Evolutionary conservation across 169 alveolate species (phyloP).

Genomic region (Fabrea salina): DNA sequence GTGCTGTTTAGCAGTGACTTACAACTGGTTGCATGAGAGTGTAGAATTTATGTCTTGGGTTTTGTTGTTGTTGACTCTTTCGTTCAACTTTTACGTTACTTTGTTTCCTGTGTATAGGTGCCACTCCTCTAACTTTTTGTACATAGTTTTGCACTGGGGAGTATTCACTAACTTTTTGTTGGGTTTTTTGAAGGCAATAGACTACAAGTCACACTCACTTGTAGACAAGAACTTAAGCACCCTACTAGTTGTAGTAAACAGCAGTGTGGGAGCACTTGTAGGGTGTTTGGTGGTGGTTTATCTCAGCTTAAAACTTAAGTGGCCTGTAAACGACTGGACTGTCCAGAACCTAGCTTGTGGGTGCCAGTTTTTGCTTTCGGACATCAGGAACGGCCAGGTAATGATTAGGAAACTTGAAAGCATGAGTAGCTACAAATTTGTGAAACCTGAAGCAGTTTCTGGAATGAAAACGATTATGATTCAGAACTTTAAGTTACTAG

Average conservation of each 20-base stretch:
- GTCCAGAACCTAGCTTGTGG: constrained; percentile 8
- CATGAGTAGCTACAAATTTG: neutral
- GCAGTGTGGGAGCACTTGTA: neutral
- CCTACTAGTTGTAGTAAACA: neutral
- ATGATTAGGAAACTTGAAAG: neutral
- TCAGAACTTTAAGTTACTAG: neutral
- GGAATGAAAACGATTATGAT: neutral
- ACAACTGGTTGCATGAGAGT: neutral
- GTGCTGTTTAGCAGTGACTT: neutral
- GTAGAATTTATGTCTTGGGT: neutral
- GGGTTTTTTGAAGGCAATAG: neutral
- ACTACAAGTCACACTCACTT: neutral
- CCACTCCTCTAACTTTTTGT: neutral
- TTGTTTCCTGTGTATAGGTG: constrained; percentile 14
- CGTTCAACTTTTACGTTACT: neutral
- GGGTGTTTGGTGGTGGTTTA: neutral
- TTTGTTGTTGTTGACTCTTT: neutral
- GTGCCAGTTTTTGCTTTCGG: neutral
- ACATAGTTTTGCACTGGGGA: neutral
- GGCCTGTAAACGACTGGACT: neutral
- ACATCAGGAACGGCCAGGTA: neutral
- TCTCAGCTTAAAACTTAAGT: neutral
- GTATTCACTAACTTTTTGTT: neutral
- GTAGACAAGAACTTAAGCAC: neutral
- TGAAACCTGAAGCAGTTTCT: neutral